Evolutionary conservation across 257 asterid species (phyloP), one percentile per base, ranked within the genome.

Genomic region (Vinca minor): DNA sequence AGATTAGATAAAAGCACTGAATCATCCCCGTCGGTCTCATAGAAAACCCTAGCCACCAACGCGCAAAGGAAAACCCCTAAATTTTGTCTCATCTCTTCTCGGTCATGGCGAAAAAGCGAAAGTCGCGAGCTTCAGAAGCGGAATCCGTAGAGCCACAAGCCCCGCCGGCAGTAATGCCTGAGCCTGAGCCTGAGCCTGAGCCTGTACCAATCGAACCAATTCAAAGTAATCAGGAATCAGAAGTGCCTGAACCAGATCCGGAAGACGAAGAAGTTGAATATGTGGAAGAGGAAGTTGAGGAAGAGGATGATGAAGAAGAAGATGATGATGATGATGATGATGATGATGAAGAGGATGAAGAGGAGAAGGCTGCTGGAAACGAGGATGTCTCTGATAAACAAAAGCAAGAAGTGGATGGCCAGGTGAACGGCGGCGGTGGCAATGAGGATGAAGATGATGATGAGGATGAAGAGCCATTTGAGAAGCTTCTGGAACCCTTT

Each of bases 401-500:
- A n/a, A n/a, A n/a, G n/a, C n/a, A n/a, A n/a, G n/a, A n/a, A n/a
- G n/a, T n/a, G n/a, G n/a, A n/a, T n/a, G n/a, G n/a, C 4, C 81
- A 69, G 72, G 46, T 71, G 66, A 83, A 84, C 29, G 94, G 84
- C 25, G 94, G 84, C 25, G 77, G 61, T 15, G 81, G 31, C 1
- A 83, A 61, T 2, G 87, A 74, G 10, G 79, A 77, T 25, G 96
- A 88, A 38, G 95, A 83, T 47, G 96, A n/a, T n/a, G n/a, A n/a
- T n/a, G n/a, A n/a, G n/a, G n/a, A n/a, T n/a, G n/a, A n/a, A n/a
- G n/a, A 87, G 71, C 84, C 95, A 1, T 36, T 92, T n/a, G 96
- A 92, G 82, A 89, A 78, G 76, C 84, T 92, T 3, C 85, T 92
- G 0, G 98, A 92, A 45, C 98, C 98, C 0, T 92, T 92, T 25